phyloP scores from a whole-genome alignment of 768 basidiomycete genomes.

The Cystobasidium tubakii region DNA sequence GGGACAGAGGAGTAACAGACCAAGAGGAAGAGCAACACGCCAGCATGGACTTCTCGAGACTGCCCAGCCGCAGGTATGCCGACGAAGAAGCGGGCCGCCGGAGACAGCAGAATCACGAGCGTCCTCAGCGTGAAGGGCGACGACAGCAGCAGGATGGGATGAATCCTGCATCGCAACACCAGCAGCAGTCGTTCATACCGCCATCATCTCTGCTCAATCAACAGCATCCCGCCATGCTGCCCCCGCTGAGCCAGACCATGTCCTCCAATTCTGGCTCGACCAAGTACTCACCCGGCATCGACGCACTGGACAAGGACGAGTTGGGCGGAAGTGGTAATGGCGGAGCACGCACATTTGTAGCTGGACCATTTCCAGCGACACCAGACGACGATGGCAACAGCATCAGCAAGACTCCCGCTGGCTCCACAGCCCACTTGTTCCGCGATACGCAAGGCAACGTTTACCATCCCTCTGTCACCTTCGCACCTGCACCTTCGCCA shows the following conservation, averaged over 20 bases:
- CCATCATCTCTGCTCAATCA: neutral
- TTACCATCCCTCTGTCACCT: constrained; percentile 16
- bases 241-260: neutral
- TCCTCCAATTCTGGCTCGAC: constrained; percentile 5
- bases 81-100: constrained; percentile 11
- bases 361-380: neutral
- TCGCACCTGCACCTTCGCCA: neutral
- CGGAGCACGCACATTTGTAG: neutral
- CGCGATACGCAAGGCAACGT: constrained; percentile 11
- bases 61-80: constrained; percentile 8
- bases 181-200: constrained; percentile 13
- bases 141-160: constrained; percentile 5
- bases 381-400: constrained; percentile 2
- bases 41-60: constrained; percentile 20
- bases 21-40: neutral
- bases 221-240: neutral
- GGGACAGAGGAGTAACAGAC: no score
- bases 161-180: no score
- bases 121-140: neutral
- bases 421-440: neutral
- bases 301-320: neutral
- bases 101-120: constrained; percentile 1
- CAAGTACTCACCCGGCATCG: constrained; percentile 32
- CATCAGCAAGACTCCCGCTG: constrained; percentile 1
- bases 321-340: neutral